Base-by-base conservation (phyloP, 1,139 yeast genomes). In the Casaregolazyma lundiana region DNA sequence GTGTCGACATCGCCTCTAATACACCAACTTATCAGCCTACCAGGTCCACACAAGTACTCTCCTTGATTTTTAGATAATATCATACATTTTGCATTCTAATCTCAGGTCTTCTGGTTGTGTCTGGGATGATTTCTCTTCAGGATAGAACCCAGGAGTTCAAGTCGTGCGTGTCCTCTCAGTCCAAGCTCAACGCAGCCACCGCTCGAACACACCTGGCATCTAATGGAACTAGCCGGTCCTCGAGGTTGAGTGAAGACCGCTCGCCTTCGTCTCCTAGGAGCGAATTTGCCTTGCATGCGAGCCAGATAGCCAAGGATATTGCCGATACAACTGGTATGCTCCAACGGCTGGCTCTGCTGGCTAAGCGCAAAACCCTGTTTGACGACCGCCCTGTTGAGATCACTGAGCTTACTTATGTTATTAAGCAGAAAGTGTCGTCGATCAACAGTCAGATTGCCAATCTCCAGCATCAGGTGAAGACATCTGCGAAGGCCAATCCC, bases 381-480 rank as follows among this genome's bases (percentile, higher is more conserved):
- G 96, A 90, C 62, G 98, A 94, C 65, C 82, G 85, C 56, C 97
- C 98, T 1, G 82, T 86, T 24, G 98, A 92, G 63, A 87, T 94
- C 52, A 87, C 92, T 16, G 97, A 92, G 64, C 72, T 94, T 55
- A 89, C 98, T 1, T 87, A 84, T 61, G 85, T 92, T 42, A 89
- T 92, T 60, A 94, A 92, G 62, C 96, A 92, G 64, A 95, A 89
- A 63, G 87, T 94, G 38, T 84, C 90, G 63, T 78, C 82, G 56
- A 81, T 94, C 50, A 96, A 89, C 61, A 84, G 85, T 57, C 79
- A 77, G 54, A 73, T 92, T 55, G 83, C 83, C 55, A 78, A 75
- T 43, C 69, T 88, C 48, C 88, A 84, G 61, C 68, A 69, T 53
- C 76, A 70, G 57, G 56, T 56, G 38, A 55, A 52, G 38, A 46